These are phyloP conservation scores for Diplogelasinospora grovesii DNA, from an alignment of 495 filamentous ascomycete genomes.

Conservation along the genomic window DNA sequence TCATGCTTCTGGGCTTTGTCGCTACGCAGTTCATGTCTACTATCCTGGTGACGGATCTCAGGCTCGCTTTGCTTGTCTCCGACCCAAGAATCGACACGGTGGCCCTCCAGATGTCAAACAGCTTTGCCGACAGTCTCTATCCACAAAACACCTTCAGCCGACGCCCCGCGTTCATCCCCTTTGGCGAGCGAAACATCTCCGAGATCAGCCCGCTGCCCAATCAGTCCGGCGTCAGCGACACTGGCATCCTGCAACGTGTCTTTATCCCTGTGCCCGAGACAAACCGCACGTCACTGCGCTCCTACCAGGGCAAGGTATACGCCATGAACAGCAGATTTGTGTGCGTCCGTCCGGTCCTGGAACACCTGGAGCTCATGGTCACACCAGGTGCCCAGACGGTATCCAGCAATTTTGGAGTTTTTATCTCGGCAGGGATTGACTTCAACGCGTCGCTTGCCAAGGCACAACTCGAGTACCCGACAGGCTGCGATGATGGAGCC, in stretches of 20 bases:
- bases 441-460: neutral
- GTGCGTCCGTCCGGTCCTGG: conserved; percentile 5
- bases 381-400: neutral
- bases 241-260: conserved; percentile 12
- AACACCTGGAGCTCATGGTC: neutral
- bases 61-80: neutral
- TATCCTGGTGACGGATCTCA: neutral
- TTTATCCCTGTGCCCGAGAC: conserved; percentile 9
- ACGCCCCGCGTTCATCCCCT: conserved; percentile 7
- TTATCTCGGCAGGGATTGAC: neutral
- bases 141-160: neutral
- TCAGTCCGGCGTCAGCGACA: conserved; percentile 9
- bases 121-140: neutral
- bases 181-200: conserved; percentile 9
- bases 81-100: neutral
- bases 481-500: neutral
- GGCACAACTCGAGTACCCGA: neutral
- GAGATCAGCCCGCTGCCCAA: conserved; percentile 5
- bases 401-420: neutral
- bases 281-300: conserved; percentile 8
- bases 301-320: conserved; percentile 8
- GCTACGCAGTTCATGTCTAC: neutral
- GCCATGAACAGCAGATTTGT: conserved; percentile 9
- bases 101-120: neutral
- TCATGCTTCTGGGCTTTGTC: neutral